phyloP scores from a whole-genome alignment of 331 rosid genomes.

The Quercus phellos region DNA sequence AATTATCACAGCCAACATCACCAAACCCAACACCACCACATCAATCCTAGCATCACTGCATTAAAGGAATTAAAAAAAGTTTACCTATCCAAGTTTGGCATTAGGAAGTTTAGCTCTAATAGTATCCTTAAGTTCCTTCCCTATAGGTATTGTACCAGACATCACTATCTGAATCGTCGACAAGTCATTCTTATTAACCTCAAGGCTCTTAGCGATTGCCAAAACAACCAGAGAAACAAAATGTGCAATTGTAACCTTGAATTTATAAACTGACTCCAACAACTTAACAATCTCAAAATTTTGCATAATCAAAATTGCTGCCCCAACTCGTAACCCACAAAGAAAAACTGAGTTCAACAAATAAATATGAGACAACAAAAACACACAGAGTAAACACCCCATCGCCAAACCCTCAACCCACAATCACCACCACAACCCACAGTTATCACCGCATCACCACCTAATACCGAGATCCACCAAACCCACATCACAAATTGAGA shows the following conservation, averaged over 20 bases:
- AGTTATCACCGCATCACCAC: no score
- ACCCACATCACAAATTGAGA: no score
- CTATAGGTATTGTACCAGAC: slow-evolving; percentile 75
- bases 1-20: no score
- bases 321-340: slow-evolving; percentile 67
- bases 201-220: slow-evolving; percentile 44
- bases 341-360: slow-evolving; percentile 52
- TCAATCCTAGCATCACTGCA: no score
- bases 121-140: slow-evolving; percentile 63
- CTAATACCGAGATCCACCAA: no score
- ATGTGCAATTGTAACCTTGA: slow-evolving; percentile 54
- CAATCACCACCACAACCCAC: no score
- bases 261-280: slow-evolving; percentile 34
- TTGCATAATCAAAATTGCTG: slow-evolving; percentile 49
- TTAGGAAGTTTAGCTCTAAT: slow-evolving; percentile 54
- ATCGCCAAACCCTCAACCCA: fast-evolving
- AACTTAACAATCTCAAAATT: slow-evolving; percentile 49
- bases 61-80: no score
- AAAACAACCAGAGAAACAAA: slow-evolving; percentile 66
- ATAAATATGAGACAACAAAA: slow-evolving; percentile 61
- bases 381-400: slow-evolving; percentile 35
- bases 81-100: slow-evolving; percentile 75
- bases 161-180: slow-evolving; percentile 51
- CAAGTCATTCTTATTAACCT: slow-evolving; percentile 44
- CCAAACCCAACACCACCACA: no score